phyloP scores from a whole-genome alignment of 257 asterid genomes.

The Cruciata laevipes region DNA sequence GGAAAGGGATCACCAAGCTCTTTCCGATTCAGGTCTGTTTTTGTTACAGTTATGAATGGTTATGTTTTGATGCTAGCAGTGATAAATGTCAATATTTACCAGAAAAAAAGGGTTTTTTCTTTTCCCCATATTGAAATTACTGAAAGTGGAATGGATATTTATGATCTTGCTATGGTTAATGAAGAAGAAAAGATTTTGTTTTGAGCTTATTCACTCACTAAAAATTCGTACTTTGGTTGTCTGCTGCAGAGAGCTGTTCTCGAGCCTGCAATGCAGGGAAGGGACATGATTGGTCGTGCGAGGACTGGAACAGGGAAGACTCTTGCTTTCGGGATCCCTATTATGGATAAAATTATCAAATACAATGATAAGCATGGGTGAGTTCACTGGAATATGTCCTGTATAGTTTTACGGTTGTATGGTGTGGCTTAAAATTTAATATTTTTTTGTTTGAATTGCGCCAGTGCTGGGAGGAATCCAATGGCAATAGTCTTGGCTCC shows the following conservation, averaged over 20 bases:
- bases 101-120: neutral
- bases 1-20: slow-evolving; percentile 66
- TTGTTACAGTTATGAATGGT: neutral
- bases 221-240: slow-evolving; percentile 1
- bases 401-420: neutral
- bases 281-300: slow-evolving; percentile 92
- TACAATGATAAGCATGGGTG: slow-evolving; percentile 77
- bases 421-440: slow-evolving; percentile 1
- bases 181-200: neutral
- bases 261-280: slow-evolving; percentile 93
- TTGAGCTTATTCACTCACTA: neutral
- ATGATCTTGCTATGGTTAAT: neutral
- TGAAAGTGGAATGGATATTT: neutral
- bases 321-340: slow-evolving; percentile 80
- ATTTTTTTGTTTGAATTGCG: slow-evolving; percentile 17
- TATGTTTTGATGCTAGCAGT: neutral
- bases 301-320: slow-evolving; percentile 95
- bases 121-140: neutral
- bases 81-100: no score
- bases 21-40: slow-evolving; percentile 87
- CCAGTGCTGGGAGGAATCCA: slow-evolving; percentile 85
- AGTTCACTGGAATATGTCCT: slow-evolving; percentile 12
- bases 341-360: slow-evolving; percentile 60
- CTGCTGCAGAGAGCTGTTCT: slow-evolving; percentile 57
- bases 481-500: slow-evolving; percentile 80